A percentile compares a stretch with the other conserved stretches of the same genome.
phyloP scores from a whole-genome alignment of 2,329 filamentous ascomycete species.

The Paecilomyces formosus region DNA sequence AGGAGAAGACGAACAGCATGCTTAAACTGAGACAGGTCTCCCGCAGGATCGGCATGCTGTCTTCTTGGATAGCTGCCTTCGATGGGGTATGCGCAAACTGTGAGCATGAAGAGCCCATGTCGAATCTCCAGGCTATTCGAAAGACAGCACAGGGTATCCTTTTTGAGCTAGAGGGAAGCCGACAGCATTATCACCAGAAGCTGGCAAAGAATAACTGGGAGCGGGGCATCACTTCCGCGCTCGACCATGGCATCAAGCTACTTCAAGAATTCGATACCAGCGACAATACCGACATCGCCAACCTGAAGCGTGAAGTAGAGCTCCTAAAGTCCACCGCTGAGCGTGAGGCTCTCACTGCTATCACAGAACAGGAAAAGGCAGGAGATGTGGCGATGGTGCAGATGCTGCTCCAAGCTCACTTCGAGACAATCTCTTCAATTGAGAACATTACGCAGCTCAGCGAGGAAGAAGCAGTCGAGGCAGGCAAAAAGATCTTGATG shows the following conservation, averaged over 20 bases:
- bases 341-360: slow-evolving; percentile 66
- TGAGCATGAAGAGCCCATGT: slow-evolving; percentile 59
- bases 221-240: slow-evolving; percentile 73
- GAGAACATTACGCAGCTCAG: slow-evolving; percentile 74
- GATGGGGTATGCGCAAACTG: slow-evolving; percentile 69
- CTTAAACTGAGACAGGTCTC: slow-evolving; percentile 77
- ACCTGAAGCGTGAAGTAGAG: slow-evolving; percentile 73
- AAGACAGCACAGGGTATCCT: slow-evolving; percentile 86
- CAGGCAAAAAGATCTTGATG: slow-evolving; percentile 68
- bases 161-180: slow-evolving; percentile 78
- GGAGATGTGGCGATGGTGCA: slow-evolving; percentile 74
- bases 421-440: slow-evolving; percentile 80
- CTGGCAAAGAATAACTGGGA: slow-evolving; percentile 80
- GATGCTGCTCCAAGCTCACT: slow-evolving; percentile 78
- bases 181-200: slow-evolving; percentile 83
- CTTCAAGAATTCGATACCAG: slow-evolving; percentile 62
- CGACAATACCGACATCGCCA: slow-evolving; percentile 62
- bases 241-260: slow-evolving; percentile 76
- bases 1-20: slow-evolving; percentile 71
- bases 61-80: slow-evolving; percentile 87
- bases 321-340: slow-evolving; percentile 76
- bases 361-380: slow-evolving; percentile 76
- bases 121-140: slow-evolving; percentile 65
- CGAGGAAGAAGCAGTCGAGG: slow-evolving; percentile 72
- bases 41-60: slow-evolving; percentile 76